A percentile compares a stretch with the other conserved stretches of the same genome.
phyloP scores from a whole-genome alignment of 805 yeast genomes.

The Barnettozyma populi region DNA sequence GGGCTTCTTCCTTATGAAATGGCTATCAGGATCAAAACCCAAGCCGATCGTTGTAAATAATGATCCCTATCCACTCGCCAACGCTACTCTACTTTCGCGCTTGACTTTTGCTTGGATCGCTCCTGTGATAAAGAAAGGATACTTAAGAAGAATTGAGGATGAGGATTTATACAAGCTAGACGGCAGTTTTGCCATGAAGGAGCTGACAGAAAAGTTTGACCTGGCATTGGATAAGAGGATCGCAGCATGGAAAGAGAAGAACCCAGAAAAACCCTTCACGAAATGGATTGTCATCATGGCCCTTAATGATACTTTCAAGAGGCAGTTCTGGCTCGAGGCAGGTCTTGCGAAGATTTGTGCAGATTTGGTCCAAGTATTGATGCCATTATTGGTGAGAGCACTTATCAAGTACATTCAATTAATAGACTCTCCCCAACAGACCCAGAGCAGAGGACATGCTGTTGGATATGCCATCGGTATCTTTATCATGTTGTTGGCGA shows the following conservation, averaged over 20 bases:
- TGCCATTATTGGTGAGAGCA: slow-evolving; percentile 61
- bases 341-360: slow-evolving; percentile 26
- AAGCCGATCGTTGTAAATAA: slow-evolving; percentile 17
- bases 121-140: slow-evolving; percentile 38
- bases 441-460: slow-evolving; percentile 47
- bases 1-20: slow-evolving; percentile 12
- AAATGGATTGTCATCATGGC: slow-evolving; percentile 28
- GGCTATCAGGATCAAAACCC: slow-evolving; percentile 15
- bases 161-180: slow-evolving; percentile 47
- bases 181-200: slow-evolving; percentile 30
- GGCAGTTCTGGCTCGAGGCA: slow-evolving; percentile 28
- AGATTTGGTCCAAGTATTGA: slow-evolving; percentile 40
- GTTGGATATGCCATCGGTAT: slow-evolving; percentile 75
- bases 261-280: slow-evolving; percentile 21
- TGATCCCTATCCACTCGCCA: slow-evolving; percentile 16
- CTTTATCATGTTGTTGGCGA: slow-evolving; percentile 44
- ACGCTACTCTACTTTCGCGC: slow-evolving; percentile 16
- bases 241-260: slow-evolving; percentile 19
- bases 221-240: slow-evolving; percentile 25
- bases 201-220: slow-evolving; percentile 33
- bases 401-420: slow-evolving; percentile 60
- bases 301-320: slow-evolving; percentile 30
- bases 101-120: slow-evolving; percentile 21
- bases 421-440: slow-evolving; percentile 36
- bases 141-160: slow-evolving; percentile 53